Evolutionary conservation across 768 basidiomycete species (phyloP), one percentile per base, ranked within the genome.

Genomic region (Suillus decipiens): DNA sequence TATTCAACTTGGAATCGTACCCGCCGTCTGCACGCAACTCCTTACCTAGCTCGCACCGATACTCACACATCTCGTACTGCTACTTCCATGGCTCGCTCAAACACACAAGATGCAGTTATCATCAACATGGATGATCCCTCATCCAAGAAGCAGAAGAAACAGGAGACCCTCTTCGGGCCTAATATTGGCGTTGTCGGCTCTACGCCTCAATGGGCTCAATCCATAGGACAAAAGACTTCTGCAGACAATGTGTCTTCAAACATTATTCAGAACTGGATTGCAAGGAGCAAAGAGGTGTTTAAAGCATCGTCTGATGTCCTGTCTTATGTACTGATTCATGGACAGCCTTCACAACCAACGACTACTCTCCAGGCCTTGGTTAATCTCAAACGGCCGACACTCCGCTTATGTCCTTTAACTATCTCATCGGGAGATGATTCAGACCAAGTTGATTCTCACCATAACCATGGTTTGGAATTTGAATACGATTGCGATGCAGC

Each of bases 311-410:
- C 61, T 68, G 15, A 66, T 60, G 60, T 59, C 57, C 55, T 56
- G 51, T 54, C 39, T 57, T 28, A 42, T 61, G 22, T 36, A 37
- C 8, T 43, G 59, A 57, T 9, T 43, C 48, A 22, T 24, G 19
- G 1, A 17, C 67, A 94, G 92, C 74, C 86, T 36, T 83, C 88
- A 11, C 90, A 94, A 70, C 87, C 95, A 0, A 96, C 95, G 0
- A 98, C 95, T 0, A 96, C 95, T 2, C 81, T 98, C 0, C 95
- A 97, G 77, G 95, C 95, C 0, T 83, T 96, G 39, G 95, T 97
- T 66, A 98, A 97, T 72, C 86, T 97, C 68, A 96, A 96, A 72
- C 86, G 95, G 5, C 95, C 95, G 1, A 88, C 93, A 1, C 82
- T 98, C 39, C 85, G 89, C 14, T 84, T 96, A 4, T 88, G 87